Percentiles rank a stretch among this genome's conserved stretches.
Evolutionary conservation across 106 monocot genomes (phyloP).

Genomic region (Ottelia alismoides): DNA sequence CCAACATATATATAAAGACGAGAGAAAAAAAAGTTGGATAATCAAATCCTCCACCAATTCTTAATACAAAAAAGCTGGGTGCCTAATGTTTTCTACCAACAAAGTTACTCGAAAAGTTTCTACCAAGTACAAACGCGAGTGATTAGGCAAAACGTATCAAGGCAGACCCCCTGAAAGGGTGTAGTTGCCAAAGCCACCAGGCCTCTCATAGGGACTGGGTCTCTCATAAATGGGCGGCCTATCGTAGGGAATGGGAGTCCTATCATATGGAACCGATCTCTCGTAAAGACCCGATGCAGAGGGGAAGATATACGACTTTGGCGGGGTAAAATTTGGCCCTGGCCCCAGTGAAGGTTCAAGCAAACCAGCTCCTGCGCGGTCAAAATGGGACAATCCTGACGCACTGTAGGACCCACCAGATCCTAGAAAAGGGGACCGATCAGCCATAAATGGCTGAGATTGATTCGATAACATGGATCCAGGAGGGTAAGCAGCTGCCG

Average conservation of each 20-base stretch:
- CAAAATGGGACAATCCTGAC: constrained; percentile 9
- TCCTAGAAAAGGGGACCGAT: constrained; percentile 22
- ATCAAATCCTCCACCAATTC: too few species aligned
- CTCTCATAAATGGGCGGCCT: constrained; percentile 9
- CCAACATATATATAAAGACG: too few species aligned
- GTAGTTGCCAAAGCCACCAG: constrained; percentile 8
- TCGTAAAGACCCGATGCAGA: constrained; percentile 19
- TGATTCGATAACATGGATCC: constrained; percentile 9
- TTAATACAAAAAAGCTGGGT: too few species aligned
- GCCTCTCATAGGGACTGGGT: constrained; percentile 3
- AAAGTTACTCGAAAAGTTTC: neutral
- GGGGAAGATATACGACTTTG: constrained; percentile 20
- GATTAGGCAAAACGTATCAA: neutral
- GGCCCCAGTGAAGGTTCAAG: constrained; percentile 10
- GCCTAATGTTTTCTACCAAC: neutral
- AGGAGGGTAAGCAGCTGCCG: constrained; percentile 4
- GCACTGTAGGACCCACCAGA: constrained; percentile 22
- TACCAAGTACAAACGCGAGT: neutral
- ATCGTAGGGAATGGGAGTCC: neutral
- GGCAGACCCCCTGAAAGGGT: constrained; percentile 8
- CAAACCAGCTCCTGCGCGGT: constrained; percentile 10
- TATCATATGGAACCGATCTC: constrained; percentile 15
- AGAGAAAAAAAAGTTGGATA: too few species aligned
- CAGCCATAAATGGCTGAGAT: constrained; percentile 9
- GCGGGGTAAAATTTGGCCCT: constrained; percentile 13